These are phyloP conservation scores for Globisporangium solare DNA, from an alignment of 352 stramenopile genomes.

Conservation along the genomic window DNA sequence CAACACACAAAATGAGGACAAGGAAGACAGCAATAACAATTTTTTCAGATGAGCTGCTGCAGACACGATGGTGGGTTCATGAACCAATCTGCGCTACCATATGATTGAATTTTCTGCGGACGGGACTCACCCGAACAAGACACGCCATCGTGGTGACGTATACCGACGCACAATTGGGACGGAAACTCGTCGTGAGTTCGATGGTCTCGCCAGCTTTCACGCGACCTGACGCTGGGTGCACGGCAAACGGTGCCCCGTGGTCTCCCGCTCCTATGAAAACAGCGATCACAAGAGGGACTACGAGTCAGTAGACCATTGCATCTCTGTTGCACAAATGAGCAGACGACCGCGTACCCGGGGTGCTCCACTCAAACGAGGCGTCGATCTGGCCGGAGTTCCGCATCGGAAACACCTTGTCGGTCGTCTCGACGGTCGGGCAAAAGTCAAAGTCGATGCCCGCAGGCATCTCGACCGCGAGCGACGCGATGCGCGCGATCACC, in stretches of 20 bases:
- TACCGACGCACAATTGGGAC: constrained; percentile 65
- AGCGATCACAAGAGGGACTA: too few relatives aligned
- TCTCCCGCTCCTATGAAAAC: constrained; percentile 32
- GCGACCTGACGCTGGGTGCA: constrained; percentile 64
- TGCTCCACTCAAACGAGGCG: constrained; percentile 78
- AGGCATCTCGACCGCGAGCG: constrained; percentile 56
- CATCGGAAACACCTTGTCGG: constrained; percentile 64
- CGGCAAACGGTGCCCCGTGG: constrained; percentile 68
- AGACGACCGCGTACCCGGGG: constrained; percentile 28
- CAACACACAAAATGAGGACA: background rate
- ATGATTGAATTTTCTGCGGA: constrained; percentile 11
- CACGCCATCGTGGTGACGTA: constrained; percentile 82
- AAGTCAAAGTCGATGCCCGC: constrained; percentile 84
- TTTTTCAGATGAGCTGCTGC: background rate
- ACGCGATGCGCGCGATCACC: constrained; percentile 77
- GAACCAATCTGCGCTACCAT: background rate
- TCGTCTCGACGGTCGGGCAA: constrained; percentile 83
- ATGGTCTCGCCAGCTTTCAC: constrained; percentile 59
- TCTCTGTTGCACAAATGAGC: too few relatives aligned
- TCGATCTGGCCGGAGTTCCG: constrained; percentile 88
- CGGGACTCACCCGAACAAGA: constrained; percentile 44
- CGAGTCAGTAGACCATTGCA: too few relatives aligned
- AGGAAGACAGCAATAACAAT: too few relatives aligned
- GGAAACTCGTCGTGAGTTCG: constrained; percentile 74
- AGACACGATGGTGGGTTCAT: background rate